These are phyloP conservation scores for Diaporthe helianthi DNA, from an alignment of 2,329 filamentous ascomycete genomes.

Conservation along the genomic window DNA sequence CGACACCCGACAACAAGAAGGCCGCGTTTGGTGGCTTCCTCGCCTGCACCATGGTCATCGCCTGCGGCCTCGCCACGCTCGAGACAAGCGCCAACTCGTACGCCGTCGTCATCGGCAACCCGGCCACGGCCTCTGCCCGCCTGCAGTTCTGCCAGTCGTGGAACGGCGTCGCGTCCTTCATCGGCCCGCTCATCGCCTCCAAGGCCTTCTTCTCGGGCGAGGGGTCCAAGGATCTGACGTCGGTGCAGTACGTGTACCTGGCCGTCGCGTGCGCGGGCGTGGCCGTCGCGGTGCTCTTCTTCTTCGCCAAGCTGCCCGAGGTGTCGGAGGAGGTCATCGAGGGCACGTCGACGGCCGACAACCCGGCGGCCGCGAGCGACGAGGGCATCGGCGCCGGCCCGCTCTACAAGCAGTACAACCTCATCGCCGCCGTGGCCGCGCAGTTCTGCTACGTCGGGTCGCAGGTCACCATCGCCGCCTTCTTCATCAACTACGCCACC, in stretches of 20 bases:
- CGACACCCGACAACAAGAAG: constrained; percentile 50
- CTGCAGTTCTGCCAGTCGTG: constrained; percentile 66
- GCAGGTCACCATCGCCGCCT: constrained; percentile 60
- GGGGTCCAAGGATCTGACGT: constrained; percentile 56
- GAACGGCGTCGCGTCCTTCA: constrained; percentile 63
- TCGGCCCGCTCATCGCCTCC: constrained; percentile 64
- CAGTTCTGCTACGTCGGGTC: constrained; percentile 71
- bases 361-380: constrained; percentile 54
- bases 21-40: constrained; percentile 66
- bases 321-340: constrained; percentile 43
- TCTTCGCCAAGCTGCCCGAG: constrained; percentile 56
- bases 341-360: constrained; percentile 66
- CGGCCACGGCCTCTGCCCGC: constrained; percentile 40
- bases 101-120: constrained; percentile 25
- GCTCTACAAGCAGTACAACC: constrained; percentile 63
- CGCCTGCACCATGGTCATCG: constrained; percentile 59
- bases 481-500: constrained; percentile 59
- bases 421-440: constrained; percentile 66
- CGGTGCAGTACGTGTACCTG: constrained; percentile 71
- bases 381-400: constrained; percentile 54
- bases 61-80: constrained; percentile 53
- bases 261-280: constrained; percentile 67
- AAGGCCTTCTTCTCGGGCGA: constrained; percentile 68
- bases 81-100: constrained; percentile 65
- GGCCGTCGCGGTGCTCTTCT: constrained; percentile 63